Evolutionary conservation across 768 basidiomycete species (phyloP), one percentile per base, ranked within the genome.

Genomic region (Collybiopsis luxurians): DNA sequence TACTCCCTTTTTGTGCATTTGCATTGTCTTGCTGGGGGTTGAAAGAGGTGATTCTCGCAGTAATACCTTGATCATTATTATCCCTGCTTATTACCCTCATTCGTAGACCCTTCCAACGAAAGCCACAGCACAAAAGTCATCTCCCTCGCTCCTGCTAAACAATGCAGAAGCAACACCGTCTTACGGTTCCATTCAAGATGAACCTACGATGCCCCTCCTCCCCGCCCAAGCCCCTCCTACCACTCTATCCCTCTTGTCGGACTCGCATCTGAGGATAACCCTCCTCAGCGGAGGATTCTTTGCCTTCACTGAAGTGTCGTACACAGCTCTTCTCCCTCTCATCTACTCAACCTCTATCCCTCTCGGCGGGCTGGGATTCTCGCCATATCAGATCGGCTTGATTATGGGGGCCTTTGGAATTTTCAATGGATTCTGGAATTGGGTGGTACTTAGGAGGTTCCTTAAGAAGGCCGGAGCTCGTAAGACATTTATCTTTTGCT

Each of bases 381-480:
- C 71, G 24, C 80, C 84, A 4, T 74, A 74, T 19, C 59, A 64
- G 13, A 85, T 85, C 36, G 83, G 83, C 17, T 69, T 72, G 36
- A 77, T 81, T 34, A 73, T 81, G 31, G 75, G 77, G 4, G 45
- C 65, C 9, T 78, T 73, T 57, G 85, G 85, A 0, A 60, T 84
- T 24, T 56, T 76, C 50, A 87, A 83, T 56, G 80, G 84, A 4
- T 10, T 79, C 31, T 67, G 84, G 60, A 85, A 87, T 63, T 62
- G 82, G 17, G 68, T 77, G 55, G 73, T 79, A 63, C 79, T 87
- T 59, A 80, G 81, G 3, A 67, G 70, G 23, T 45, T 82, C 21
- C 76, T 87, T 39, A 71, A 81, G 44, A 71, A 73, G 5, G 79
- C 80, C 55, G 89, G 90, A 1, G 65, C 81, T 21, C 80, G 79